Base-by-base conservation (phyloP, 352 stramenopile genomes). In the Pythium dissimile region DNA sequence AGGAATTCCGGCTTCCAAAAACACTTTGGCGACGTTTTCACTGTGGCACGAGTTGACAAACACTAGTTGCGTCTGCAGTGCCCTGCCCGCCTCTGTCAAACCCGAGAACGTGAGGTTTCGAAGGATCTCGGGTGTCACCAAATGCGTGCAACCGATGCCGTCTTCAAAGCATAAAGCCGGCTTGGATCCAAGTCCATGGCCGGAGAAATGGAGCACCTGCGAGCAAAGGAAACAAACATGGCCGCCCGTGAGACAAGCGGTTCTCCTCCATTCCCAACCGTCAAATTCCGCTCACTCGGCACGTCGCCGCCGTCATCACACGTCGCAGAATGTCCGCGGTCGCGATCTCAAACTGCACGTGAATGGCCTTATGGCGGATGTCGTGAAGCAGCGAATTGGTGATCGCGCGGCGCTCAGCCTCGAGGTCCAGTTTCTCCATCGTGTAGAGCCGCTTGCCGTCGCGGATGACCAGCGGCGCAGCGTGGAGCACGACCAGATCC, bases 11-110 rank as follows among this genome's bases (percentile, higher is more conserved):
- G 88, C 88, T 34, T 89, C 80, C 38, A 95, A 65, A 49, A 97
- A 97, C 6, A 94, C 86, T 0, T 81, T 82, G 1, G 88, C 90
- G 13, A 90, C 84, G 20, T 78, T 75, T 56, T 97, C 73, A 41
- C 83, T 95, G 59, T 95, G 82, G 48, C 90, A 92, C 18, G 83
- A 86, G 51, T 88, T 92, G 24, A 92, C 80, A 57, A 92, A 92
- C 10, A 92, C 83, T 28, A 92, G 69, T 39, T 88, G 73, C 5
- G 58, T 67, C 31, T 66, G 39, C 8, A 60, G 44, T 50, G 7
- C 27, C 0, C 18, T 38, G 37, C 28, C 61, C 32, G 20, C 34
- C 35, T 42, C 45, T 27, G 31, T 45, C 12, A 27, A 56, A 1
- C 55, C 76, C 11, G 75, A 75, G 52, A 91, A 89, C 49, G 84